Evolutionary conservation across 2,329 filamentous ascomycete species (phyloP).

Genomic region (Aspergillus sp.): DNA sequence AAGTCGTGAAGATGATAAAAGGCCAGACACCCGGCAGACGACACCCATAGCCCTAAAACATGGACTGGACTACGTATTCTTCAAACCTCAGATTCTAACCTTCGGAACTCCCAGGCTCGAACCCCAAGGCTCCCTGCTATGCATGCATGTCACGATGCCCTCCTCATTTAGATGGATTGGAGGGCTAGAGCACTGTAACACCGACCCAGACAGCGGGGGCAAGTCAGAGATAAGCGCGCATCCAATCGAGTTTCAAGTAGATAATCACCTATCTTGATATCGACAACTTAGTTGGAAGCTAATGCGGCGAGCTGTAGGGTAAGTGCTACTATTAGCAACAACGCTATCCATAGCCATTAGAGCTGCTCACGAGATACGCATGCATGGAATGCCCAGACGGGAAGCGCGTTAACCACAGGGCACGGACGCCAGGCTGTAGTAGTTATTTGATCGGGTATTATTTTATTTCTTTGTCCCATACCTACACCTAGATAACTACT

Average conservation of each 20-base stretch:
- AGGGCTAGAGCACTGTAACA: not conserved
- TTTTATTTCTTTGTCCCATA: not conserved
- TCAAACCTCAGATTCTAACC: no score
- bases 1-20: no score
- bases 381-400: not conserved
- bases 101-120: no score
- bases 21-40: no score
- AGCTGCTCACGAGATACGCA: not conserved
- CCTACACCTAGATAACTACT: not conserved
- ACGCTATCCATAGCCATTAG: no score
- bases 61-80: no score
- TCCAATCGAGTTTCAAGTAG: not conserved
- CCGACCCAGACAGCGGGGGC: no score
- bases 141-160: no score
- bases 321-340: no score
- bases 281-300: not conserved
- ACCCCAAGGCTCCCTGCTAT: no score
- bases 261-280: not conserved
- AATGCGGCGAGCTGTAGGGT: no score
- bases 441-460: not conserved
- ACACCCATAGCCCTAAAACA: no score
- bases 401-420: not conserved
- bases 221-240: not conserved
- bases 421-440: not conserved
- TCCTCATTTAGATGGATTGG: not conserved